Evolutionary conservation across 2,329 filamentous ascomycete genomes (phyloP), one percentile per base, ranked within the genome.

Genomic region (Microcyclosporella mali): DNA sequence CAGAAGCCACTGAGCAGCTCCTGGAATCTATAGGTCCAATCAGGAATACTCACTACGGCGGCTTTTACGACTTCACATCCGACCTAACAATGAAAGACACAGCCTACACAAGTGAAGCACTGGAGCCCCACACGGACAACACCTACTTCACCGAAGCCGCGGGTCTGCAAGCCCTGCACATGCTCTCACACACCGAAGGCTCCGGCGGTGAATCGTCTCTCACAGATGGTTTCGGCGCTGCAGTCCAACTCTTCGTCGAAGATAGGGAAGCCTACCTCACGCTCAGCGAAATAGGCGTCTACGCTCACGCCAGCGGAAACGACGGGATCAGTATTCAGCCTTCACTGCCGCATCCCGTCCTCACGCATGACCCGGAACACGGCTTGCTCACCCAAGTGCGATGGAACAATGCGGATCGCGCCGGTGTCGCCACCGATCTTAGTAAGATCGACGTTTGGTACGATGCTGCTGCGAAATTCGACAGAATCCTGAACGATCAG

Each of bases 61-160:
- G 76, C 19, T 85, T 85, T 65, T 85, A 82, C 70, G 90, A 95
- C 66, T 97, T 97, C 64, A 85, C 86, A 1, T 84, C 89, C 4
- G 85, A 95, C 64, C 76, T 95, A 17, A 83, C 87, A 19, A 84
- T 84, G 59, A 89, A 89, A 52, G 63, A 66, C 39, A 66, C 63
- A 14, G 63, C 63, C 3, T 98, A 97, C 68, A 95, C 90, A 1
- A 88, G 84, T 56, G 74, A 92, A 38, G 81, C 82, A 1, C 77
- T 98, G 2, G 79, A 81, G 15, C 83, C 85, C 1, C 92, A 98
- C 65, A 97, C 90, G 1, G 92, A 98, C 67, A 97, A 80, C 6
- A 95, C 90, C 1, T 97, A 98, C 66, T 97, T 97, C 68, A 88
- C 81, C 16, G 90, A 97, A 50, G 90, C 92, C 0, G 82, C 86